Base-by-base conservation (phyloP, 2,329 filamentous ascomycete species). In the Pestalotiopsis sp. region DNA sequence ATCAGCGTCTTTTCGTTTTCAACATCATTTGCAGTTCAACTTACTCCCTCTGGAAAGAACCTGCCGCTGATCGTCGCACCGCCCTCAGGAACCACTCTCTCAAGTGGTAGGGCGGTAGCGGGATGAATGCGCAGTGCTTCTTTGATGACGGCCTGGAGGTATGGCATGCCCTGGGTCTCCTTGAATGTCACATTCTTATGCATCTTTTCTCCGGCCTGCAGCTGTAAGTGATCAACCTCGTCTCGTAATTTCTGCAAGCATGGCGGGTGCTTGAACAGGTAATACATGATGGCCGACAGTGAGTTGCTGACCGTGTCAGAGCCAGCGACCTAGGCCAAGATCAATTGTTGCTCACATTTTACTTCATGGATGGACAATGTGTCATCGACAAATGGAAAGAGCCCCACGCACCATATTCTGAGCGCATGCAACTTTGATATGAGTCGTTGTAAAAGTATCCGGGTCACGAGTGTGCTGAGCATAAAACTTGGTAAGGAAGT, bases 61-160 rank as follows among this genome's bases (percentile, higher is more conserved):
- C 71, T 66, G n/a, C 68, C 74, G 22, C 72, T 74, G 7, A 79
- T 70, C 1, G 64, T 69, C 7, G 74, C 56, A 2, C 77, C 77
- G 3, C 69, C 73, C n/a, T 67, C 39, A 2, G 72, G 69, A 1
- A 72, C 76, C 13, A 76, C 70, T 11, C 77, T 72, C 20, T 66
- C 64, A 1, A 66, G 22, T 10, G 74, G 74, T 52, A 78, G 67
- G 5, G 74, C 72, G 63, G 76, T 71, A 5, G 69, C 73, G 0
- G 77, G 75, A 0, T 69, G 61, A 26, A 68, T 11, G 9, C 73
- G 69, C 1, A 89, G 77, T 0, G 81, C 78, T 73, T 90, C 88
- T 68, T 86, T 86, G 67, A 88, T 81, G 4, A 87, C 81, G n/a
- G 84, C 86, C 3, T 78, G 78, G 0, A 85, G 85, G 71, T 87